These are phyloP conservation scores for Ogataea ganodermae DNA, from an alignment of 805 yeast genomes.

Conservation along the genomic window DNA sequence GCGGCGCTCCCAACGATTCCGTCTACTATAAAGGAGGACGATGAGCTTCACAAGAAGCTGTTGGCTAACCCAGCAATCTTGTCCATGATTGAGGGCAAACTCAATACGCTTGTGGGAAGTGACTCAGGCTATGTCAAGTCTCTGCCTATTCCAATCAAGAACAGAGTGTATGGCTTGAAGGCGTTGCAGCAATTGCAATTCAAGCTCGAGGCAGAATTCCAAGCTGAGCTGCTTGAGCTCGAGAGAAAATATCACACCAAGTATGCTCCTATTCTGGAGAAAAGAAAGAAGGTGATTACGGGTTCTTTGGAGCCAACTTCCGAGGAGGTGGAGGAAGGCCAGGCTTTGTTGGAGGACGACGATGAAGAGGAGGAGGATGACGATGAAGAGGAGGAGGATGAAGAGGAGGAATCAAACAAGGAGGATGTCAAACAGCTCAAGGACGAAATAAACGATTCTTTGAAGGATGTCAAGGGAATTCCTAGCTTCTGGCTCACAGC, in stretches of 20 bases:
- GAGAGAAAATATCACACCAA: slow-evolving; percentile 75
- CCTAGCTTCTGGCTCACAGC: slow-evolving; percentile 98
- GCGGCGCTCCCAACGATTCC: slow-evolving; percentile 63
- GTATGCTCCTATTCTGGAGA: slow-evolving; percentile 74
- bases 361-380: slow-evolving; percentile 38
- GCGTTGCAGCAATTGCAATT: slow-evolving; percentile 77
- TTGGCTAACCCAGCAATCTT: slow-evolving; percentile 78
- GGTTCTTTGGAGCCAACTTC: slow-evolving; percentile 78
- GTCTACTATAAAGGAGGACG: slow-evolving; percentile 74
- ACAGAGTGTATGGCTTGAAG: slow-evolving; percentile 80
- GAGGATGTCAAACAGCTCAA: slow-evolving; percentile 38
- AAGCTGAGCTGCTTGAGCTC: slow-evolving; percentile 79
- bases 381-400: slow-evolving; percentile 45
- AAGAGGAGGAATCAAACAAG: slow-evolving; percentile 43
- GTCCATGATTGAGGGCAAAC: slow-evolving; percentile 86
- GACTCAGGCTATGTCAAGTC: slow-evolving; percentile 83
- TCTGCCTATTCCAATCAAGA: slow-evolving; percentile 71
- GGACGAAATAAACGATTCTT: slow-evolving; percentile 13
- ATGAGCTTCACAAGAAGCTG: slow-evolving; percentile 37
- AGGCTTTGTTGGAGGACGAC: slow-evolving; percentile 57
- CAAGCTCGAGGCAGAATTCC: slow-evolving; percentile 87
- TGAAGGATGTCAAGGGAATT: slow-evolving; percentile 61
- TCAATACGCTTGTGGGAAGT: slow-evolving; percentile 80
- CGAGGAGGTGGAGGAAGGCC: slow-evolving; percentile 79
- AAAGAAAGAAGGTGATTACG: slow-evolving; percentile 67